These are phyloP conservation scores for Metschnikowia lachancei DNA, from an alignment of 805 yeast genomes.

Conservation along the genomic window DNA sequence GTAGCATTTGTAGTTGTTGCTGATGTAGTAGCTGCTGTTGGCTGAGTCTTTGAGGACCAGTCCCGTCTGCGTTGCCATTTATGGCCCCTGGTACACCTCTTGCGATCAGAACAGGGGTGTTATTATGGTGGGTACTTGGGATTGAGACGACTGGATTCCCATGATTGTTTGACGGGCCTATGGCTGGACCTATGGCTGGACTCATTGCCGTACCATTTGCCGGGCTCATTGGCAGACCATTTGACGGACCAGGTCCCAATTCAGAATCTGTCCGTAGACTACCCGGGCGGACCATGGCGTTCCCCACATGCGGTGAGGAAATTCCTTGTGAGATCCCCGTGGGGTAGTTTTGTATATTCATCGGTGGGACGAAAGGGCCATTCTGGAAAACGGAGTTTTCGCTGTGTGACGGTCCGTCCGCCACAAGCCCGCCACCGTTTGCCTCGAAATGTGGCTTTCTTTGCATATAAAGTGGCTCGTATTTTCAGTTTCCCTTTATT, in stretches of 20 bases:
- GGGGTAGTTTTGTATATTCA: not conserved
- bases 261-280: not conserved
- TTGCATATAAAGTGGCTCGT: not conserved
- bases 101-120: slow-evolving; percentile 9
- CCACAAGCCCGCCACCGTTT: not conserved
- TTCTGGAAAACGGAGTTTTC: not conserved
- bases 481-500: too few relatives aligned
- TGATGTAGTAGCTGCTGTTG: slow-evolving; percentile 18
- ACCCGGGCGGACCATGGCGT: not conserved
- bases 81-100: not conserved
- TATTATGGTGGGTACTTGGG: slow-evolving; percentile 12
- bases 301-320: not conserved
- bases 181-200: too few relatives aligned
- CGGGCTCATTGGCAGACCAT: not conserved
- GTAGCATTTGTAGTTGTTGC: slow-evolving; percentile 16
- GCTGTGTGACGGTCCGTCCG: not conserved
- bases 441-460: not conserved
- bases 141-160: not conserved
- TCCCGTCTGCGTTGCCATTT: not conserved
- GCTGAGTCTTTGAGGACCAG: not conserved
- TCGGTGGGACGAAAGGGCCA: not conserved
- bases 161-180: too few relatives aligned
- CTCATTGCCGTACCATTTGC: too few relatives aligned
- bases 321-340: not conserved
- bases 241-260: not conserved